Evolutionary conservation across 352 stramenopile species (phyloP), one percentile per base, ranked within the genome.

Genomic region (Globisporangium takayamanum): DNA sequence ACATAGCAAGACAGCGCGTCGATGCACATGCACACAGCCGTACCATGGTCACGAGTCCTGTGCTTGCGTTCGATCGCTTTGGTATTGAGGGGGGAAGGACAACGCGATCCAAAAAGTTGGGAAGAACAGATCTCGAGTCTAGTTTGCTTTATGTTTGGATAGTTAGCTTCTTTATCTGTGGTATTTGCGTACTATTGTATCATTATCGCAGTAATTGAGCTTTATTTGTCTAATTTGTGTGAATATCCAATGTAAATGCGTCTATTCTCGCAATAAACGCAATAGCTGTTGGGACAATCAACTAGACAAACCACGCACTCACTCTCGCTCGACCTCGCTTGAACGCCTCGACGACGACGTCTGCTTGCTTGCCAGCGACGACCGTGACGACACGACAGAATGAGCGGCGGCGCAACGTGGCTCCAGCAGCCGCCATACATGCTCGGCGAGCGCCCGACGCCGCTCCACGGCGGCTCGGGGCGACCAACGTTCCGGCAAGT

Each of bases 381-480:
- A 41, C 20, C 7, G 36, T 16, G 11, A 37, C 12, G 14, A 0
- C 45, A 60, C 20, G n/a, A 25, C 41, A 33, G 26, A 44, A 58
- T 41, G 45, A 50, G 30, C 26, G 5, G 41, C 39, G 53, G 60
- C 48, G 18, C 56, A 39, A 79, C 76, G 68, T 59, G 67, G 55
- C 70, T 89, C 58, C 70, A 73, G 51, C 47, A 67, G 28, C 84
- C 84, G 37, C 78, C 84, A 52, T 92, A 88, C 60, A 94, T 94
- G 84, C 68, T 94, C 50, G 82, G 82, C 50, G 80, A 91, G 57
- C 77, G 84, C 10, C 78, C 84, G 28, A 80, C 76, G 44, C 80
- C 78, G 14, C 53, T 72, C 14, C 79, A 80, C 58, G 74, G 70
- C 18, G 74, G 80, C 22, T 78, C 73, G 6, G 72, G 76, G n/a